These are phyloP conservation scores for Fusarium piperis DNA, from an alignment of 2,329 filamentous ascomycete species.

Conservation along the genomic window DNA sequence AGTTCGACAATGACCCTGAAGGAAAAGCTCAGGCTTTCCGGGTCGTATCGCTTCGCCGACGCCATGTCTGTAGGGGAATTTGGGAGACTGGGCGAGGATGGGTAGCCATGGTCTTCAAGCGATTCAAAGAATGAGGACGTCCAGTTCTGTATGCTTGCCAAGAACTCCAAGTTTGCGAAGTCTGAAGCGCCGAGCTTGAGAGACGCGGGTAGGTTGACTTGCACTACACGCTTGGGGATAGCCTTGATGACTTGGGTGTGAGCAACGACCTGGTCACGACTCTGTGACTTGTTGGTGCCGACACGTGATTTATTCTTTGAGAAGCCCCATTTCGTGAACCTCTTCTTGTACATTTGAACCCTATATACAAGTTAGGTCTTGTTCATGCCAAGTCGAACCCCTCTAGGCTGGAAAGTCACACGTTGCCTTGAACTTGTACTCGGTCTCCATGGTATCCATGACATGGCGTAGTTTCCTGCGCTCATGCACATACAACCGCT, in stretches of 20 bases:
- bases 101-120: neutral
- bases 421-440: slow-evolving; percentile 23
- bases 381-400: neutral
- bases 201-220: neutral
- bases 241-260: neutral
- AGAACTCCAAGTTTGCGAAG: neutral
- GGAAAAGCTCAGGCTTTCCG: slow-evolving; percentile 16
- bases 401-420: neutral
- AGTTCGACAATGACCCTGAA: slow-evolving; percentile 15
- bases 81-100: neutral
- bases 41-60: slow-evolving; percentile 3
- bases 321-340: slow-evolving; percentile 25
- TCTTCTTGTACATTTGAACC: slow-evolving; percentile 23
- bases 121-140: slow-evolving; percentile 7
- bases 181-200: neutral
- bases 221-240: neutral
- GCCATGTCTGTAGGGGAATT: too few relatives aligned
- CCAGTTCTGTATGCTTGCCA: slow-evolving; percentile 15
- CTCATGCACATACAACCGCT: slow-evolving; percentile 11
- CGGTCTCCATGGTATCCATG: slow-evolving; percentile 19
- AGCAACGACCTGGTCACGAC: too few relatives aligned
- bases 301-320: slow-evolving; percentile 10
- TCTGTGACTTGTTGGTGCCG: neutral
- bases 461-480: slow-evolving; percentile 17
- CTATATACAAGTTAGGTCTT: neutral